Conservation (phyloP, 805 yeast genomes). For the Starmera quercuum region DNA sequence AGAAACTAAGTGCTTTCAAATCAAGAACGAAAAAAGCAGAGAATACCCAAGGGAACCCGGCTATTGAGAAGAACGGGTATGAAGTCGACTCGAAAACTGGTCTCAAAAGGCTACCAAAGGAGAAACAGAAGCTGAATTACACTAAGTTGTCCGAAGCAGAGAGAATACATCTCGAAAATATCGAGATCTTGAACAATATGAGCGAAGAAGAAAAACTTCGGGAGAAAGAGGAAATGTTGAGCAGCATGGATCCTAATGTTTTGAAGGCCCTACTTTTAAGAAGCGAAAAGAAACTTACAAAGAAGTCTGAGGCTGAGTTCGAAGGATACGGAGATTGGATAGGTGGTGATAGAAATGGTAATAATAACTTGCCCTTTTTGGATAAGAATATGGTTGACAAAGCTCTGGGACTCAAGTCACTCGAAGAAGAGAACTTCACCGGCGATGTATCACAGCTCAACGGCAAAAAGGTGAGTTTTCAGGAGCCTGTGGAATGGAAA, state of each 20-base stretch:
- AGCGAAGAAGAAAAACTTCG: conserved; percentile 52
- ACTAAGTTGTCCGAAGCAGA: conserved; percentile 50
- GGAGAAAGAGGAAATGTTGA: conserved; percentile 61
- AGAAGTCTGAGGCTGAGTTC: conserved; percentile 9
- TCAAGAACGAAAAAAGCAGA: conserved; percentile 90
- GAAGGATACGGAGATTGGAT: conserved; percentile 23
- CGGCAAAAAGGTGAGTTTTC: conserved; percentile 26
- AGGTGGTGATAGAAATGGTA: conserved; percentile 19
- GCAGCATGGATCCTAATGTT: conserved; percentile 61
- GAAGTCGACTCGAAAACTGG: conserved; percentile 77
- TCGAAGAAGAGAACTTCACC: conserved; percentile 2
- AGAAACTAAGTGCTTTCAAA: conserved; percentile 79
- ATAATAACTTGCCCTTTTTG: conserved; percentile 15
- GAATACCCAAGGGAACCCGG: conserved; percentile 89
- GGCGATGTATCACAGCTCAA: conserved; percentile 4
- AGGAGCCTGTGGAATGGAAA: conserved; percentile 18
- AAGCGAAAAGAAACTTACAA: conserved; percentile 37
- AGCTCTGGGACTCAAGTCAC: conserved; percentile 10
- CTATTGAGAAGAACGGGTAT: conserved; percentile 91
- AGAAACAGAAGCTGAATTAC: conserved; percentile 58
- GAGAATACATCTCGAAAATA: conserved; percentile 69
- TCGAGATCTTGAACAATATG: conserved; percentile 55
- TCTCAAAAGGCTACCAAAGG: conserved; percentile 81
- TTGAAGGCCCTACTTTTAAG: conserved; percentile 50
- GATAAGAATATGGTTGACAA: conserved; percentile 12